Conservation (phyloP, 106 monocot genomes). For the Amphibolis antarctica region DNA sequence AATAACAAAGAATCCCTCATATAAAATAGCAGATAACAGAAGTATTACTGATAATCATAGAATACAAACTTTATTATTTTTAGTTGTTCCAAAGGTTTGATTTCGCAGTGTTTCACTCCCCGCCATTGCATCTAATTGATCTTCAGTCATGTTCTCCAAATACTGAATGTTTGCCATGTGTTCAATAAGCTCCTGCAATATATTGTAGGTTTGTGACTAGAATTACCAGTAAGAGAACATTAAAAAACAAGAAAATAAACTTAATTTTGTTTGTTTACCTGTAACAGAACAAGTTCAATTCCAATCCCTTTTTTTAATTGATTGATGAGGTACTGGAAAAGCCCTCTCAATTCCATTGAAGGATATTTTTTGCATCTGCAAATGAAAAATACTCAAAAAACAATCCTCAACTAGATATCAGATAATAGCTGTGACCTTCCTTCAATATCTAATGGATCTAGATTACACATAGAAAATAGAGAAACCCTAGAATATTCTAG, state of each 20-base stretch:
- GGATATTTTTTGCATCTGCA: slow-evolving; percentile 89
- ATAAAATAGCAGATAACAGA: background rate
- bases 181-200: slow-evolving; percentile 75
- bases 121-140: slow-evolving; percentile 95
- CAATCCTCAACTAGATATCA: too few relatives aligned
- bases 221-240: background rate
- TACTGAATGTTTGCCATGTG: slow-evolving; percentile 98
- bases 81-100: slow-evolving; percentile 76
- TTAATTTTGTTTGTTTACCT: slow-evolving; percentile 33
- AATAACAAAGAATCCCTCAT: too few relatives aligned
- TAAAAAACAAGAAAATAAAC: slow-evolving; percentile 1
- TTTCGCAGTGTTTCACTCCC: slow-evolving; percentile 86
- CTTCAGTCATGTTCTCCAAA: slow-evolving; percentile 98
- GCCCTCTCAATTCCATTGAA: slow-evolving; percentile 90
- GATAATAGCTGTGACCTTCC: too few relatives aligned
- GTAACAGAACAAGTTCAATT: slow-evolving; percentile 87
- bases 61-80: slow-evolving; percentile 65
- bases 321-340: slow-evolving; percentile 97
- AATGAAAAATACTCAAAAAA: background rate
- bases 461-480: too few relatives aligned
- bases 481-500: too few relatives aligned
- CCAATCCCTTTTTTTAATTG: slow-evolving; percentile 82
- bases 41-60: background rate
- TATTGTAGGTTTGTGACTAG: slow-evolving; percentile 6
- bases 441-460: too few relatives aligned